Evolutionary conservation across 83 land plant species (phyloP).

Genomic region (Larix sibirica): DNA sequence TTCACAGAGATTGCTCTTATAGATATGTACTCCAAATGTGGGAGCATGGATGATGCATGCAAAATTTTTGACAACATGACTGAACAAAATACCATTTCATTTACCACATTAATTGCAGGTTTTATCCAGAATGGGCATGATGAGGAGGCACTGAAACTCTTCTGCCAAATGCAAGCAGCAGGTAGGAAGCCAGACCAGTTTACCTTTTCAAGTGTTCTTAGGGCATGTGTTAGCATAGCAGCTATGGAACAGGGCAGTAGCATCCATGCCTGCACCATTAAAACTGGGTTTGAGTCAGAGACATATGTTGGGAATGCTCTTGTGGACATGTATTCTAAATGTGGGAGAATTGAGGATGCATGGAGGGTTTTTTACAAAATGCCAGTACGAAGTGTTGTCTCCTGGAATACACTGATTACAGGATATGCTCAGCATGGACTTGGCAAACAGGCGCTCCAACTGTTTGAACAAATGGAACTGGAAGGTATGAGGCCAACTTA

Average conservation of each 20-base stretch:
- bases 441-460: background rate
- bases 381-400: background rate
- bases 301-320: background rate
- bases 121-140: background rate
- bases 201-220: background rate
- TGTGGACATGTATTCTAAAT: background rate
- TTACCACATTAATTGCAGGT: background rate
- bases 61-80: background rate
- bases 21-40: background rate
- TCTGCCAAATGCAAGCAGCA: background rate
- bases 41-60: background rate
- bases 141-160: background rate
- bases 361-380: background rate
- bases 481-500: background rate
- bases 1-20: slow-evolving; percentile 2
- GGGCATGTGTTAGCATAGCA: background rate
- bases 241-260: background rate
- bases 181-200: background rate
- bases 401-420: background rate
- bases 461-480: background rate
- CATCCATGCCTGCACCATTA: background rate
- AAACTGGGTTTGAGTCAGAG: background rate
- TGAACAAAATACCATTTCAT: background rate
- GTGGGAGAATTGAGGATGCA: background rate
- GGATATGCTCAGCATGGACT: background rate